A percentile compares a stretch with the other conserved stretches of the same genome.
Evolutionary conservation across 139 green algal species (phyloP).

Genomic region (Axilococcus clingmanii): DNA sequence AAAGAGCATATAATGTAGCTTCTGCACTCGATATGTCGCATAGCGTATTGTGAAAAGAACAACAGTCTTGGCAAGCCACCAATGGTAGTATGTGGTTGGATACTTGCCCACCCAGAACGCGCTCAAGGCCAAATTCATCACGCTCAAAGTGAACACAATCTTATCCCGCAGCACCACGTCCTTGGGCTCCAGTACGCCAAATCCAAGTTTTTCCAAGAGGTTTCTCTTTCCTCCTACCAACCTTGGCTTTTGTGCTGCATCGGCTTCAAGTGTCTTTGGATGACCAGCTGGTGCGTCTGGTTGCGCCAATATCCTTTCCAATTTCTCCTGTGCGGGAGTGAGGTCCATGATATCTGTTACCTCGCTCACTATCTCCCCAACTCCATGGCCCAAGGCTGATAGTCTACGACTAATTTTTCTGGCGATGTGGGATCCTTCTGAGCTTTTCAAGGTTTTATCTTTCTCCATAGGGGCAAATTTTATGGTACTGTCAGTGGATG

Average conservation of each 20-base stretch:
- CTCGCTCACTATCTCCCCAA: no score
- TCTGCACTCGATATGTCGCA: conserved; percentile 33
- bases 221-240: no score
- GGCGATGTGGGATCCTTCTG: no score
- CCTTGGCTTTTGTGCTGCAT: no score
- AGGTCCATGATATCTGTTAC: no score
- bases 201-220: background rate
- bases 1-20: conserved; percentile 39
- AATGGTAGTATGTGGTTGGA: conserved; percentile 56
- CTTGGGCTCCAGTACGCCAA: conserved; percentile 5
- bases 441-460: no score
- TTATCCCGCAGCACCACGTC: conserved; percentile 34
- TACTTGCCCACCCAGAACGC: conserved; percentile 15
- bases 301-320: background rate
- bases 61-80: conserved; percentile 47
- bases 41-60: conserved; percentile 49
- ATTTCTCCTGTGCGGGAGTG: no score
- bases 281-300: background rate
- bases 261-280: no score
- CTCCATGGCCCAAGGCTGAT: no score
- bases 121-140: conserved; percentile 23
- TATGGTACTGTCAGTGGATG: no score
- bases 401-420: no score
- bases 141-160: conserved; percentile 33
- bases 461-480: no score